phyloP scores from a whole-genome alignment of 2,329 filamentous ascomycete species.

The Fusarium protoensiforme region DNA sequence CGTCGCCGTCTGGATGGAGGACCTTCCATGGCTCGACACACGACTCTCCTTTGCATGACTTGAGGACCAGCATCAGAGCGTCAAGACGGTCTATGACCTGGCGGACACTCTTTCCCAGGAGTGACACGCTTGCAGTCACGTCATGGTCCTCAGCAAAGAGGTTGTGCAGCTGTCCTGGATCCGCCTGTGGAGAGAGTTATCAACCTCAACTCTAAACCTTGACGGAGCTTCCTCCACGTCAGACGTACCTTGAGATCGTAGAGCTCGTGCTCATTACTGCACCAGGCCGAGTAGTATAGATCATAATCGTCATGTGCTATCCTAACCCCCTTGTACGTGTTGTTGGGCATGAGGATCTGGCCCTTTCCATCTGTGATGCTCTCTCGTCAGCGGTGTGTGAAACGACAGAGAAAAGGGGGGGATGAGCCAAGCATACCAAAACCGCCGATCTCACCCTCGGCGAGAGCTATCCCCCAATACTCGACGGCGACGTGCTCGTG shows the following conservation, averaged over 20 bases:
- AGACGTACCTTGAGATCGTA: slow-evolving; percentile 65
- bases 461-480: slow-evolving; percentile 61
- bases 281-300: slow-evolving; percentile 76
- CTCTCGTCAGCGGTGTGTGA: background rate
- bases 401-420: background rate
- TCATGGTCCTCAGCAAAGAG: slow-evolving; percentile 35
- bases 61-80: slow-evolving; percentile 68
- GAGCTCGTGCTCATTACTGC: slow-evolving; percentile 73
- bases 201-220: background rate
- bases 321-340: slow-evolving; percentile 72
- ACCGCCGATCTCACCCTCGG: slow-evolving; percentile 49
- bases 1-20: slow-evolving; percentile 64
- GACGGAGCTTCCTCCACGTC: background rate
- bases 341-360: slow-evolving; percentile 47
- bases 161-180: slow-evolving; percentile 64
- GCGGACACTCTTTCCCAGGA: slow-evolving; percentile 40
- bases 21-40: slow-evolving; percentile 68
- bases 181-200: slow-evolving; percentile 50
- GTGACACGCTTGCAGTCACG: background rate
- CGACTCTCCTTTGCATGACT: slow-evolving; percentile 65
- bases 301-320: slow-evolving; percentile 66
- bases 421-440: slow-evolving; percentile 32
- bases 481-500: slow-evolving; percentile 68
- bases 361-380: slow-evolving; percentile 33
- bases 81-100: slow-evolving; percentile 65